Evolutionary conservation across 1,284 basidiomycete genomes (phyloP).

Genomic region (Austroboletus novae-zelandiae): DNA sequence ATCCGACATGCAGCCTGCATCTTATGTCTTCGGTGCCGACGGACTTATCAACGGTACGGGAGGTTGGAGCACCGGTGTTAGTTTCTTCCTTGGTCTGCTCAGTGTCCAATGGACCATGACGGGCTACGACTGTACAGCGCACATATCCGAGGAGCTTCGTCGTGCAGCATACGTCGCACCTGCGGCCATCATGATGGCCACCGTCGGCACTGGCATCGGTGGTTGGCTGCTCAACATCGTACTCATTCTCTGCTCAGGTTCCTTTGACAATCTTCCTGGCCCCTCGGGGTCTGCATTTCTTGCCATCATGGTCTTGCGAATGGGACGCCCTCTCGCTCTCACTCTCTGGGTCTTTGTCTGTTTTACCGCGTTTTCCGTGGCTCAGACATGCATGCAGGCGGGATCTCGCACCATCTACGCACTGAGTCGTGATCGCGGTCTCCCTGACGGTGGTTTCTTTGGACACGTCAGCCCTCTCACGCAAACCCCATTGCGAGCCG

Average conservation of each 20-base stretch:
- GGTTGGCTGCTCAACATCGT: constrained; percentile 87
- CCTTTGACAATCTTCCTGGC: constrained; percentile 61
- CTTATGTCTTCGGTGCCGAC: constrained; percentile 75
- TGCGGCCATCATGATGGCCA: constrained; percentile 86
- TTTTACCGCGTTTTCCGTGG: constrained; percentile 80
- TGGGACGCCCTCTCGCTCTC: constrained; percentile 71
- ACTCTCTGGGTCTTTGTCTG: constrained; percentile 78
- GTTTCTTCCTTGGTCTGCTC: constrained; percentile 85
- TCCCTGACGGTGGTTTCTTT: constrained; percentile 83
- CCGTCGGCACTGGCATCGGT: constrained; percentile 78
- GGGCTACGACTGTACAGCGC: constrained; percentile 77
- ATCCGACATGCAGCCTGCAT: constrained; percentile 76
- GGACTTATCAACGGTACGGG: constrained; percentile 76
- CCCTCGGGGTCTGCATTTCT: constrained; percentile 51
- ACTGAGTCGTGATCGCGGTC: constrained; percentile 81
- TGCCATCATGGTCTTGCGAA: constrained; percentile 71
- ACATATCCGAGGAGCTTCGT: constrained; percentile 90
- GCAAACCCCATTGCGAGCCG: constrained; percentile 79
- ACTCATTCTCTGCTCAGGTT: constrained; percentile 79
- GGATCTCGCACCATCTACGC: constrained; percentile 87
- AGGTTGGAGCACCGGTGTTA: constrained; percentile 77
- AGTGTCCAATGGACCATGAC: constrained; percentile 94
- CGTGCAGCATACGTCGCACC: constrained; percentile 83
- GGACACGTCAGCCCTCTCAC: constrained; percentile 64
- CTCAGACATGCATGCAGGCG: constrained; percentile 81